Evolutionary conservation across 2,329 filamentous ascomycete genomes (phyloP), one percentile per base, ranked within the genome.

Genomic region (Cordyceps cicadae): DNA sequence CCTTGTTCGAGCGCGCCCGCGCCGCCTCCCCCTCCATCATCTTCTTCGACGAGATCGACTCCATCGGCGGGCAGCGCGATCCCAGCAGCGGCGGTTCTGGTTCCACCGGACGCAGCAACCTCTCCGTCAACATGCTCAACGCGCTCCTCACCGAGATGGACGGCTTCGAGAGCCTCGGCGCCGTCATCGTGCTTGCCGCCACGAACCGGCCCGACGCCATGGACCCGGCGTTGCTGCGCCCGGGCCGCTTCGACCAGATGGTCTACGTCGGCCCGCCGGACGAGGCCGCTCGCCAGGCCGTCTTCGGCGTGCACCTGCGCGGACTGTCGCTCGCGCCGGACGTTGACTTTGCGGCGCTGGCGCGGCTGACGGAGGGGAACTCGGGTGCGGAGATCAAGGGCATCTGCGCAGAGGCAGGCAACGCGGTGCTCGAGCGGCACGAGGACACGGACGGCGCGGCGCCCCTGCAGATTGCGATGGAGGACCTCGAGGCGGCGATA

Each of bases 11-110:
- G 58, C 89, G 92, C 67, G 93, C 93, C 1, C 82, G 89, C 48
- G 87, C 88, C n/a, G 92, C 92, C 9, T 86, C 87, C 56, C 93
- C 93, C 0, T 92, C 89, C 70, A 93, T 97, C 74, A 92, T 97
- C 67, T 97, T 97, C 79, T 96, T 97, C 66, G 92, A 97, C 71
- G 92, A 97, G 72, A 94, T 97, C 67, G 92, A 97, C 74, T 87
- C 90, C 5, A 93, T 97, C 64, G 89, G 73, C 68, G 87, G 76
- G 1, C 76, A 79, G 60, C 75, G 81, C 8, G 67, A 43, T 37
- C 34, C 34, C 39, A 15, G 39, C 39, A 5, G 76, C 21, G 72
- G 82, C 15, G 78, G 78, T 29, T 78, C 78, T 3, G 71, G 74
- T 6, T 72, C 76, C 8, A 67, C 29, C 29, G 29, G 70, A 3